Percentiles rank a stretch among this genome's conserved stretches.
Evolutionary conservation across 169 alveolate genomes (phyloP).

Genomic region (Theileria sp.): DNA sequence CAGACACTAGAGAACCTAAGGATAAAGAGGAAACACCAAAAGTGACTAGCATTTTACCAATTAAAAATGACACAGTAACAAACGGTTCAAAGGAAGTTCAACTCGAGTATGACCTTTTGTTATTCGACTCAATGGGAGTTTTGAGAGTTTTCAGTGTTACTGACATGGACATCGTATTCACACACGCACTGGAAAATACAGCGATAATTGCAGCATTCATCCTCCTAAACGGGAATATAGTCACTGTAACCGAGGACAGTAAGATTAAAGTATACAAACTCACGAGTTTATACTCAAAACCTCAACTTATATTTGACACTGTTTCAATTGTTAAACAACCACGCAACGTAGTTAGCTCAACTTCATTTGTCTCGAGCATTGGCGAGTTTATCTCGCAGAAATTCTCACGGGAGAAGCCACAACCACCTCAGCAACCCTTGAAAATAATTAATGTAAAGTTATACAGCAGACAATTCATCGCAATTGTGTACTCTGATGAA

Average conservation of each 20-base stretch:
- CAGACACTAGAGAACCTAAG: slow-evolving; percentile 15
- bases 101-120: slow-evolving; percentile 34
- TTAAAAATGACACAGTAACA: slow-evolving; percentile 2
- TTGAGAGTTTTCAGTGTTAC: slow-evolving; percentile 47
- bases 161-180: slow-evolving; percentile 19
- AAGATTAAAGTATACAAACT: slow-evolving; percentile 31
- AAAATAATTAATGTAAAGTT: slow-evolving; percentile 31
- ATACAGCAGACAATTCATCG: slow-evolving; percentile 34
- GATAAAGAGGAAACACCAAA: slow-evolving; percentile 26
- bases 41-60: slow-evolving; percentile 39
- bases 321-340: slow-evolving; percentile 16
- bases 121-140: slow-evolving; percentile 46
- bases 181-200: slow-evolving; percentile 27
- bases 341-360: background rate
- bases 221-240: slow-evolving; percentile 29
- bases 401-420: slow-evolving; percentile 25
- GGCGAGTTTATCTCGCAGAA: slow-evolving; percentile 48
- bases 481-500: slow-evolving; percentile 43
- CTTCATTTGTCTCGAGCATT: slow-evolving; percentile 37
- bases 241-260: slow-evolving; percentile 52
- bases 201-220: slow-evolving; percentile 46
- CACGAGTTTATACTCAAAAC: slow-evolving; percentile 31
- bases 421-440: slow-evolving; percentile 1
- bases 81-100: background rate
- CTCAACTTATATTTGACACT: slow-evolving; percentile 50